Evolutionary conservation across 495 filamentous ascomycete genomes (phyloP).

Genomic region (Penicilliopsis zonata): DNA sequence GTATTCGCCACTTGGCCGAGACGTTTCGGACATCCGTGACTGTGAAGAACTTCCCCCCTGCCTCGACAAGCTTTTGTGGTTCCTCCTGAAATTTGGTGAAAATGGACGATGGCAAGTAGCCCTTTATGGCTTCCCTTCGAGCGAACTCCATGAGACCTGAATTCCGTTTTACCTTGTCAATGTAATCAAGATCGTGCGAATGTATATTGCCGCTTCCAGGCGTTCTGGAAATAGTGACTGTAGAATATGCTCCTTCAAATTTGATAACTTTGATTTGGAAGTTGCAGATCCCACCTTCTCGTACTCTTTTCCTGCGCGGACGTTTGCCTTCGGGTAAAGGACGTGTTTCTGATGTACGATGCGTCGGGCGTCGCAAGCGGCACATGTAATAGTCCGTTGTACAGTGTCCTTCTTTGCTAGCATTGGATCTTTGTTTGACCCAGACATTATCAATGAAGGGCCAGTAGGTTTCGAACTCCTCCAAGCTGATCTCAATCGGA

Average conservation of each 20-base stretch:
- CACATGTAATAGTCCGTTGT: slow-evolving; percentile 43
- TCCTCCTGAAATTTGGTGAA: slow-evolving; percentile 40
- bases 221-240: slow-evolving; percentile 28
- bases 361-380: slow-evolving; percentile 32
- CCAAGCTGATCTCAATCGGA: slow-evolving; percentile 37
- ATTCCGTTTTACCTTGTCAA: slow-evolving; percentile 40
- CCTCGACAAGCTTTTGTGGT: slow-evolving; percentile 29
- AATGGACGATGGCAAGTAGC: slow-evolving; percentile 41
- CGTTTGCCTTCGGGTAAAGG: slow-evolving; percentile 40
- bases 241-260: slow-evolving; percentile 35
- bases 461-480: slow-evolving; percentile 42
- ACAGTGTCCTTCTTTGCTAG: slow-evolving; percentile 36
- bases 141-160: slow-evolving; percentile 41
- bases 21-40: slow-evolving; percentile 41
- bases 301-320: slow-evolving; percentile 34
- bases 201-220: slow-evolving; percentile 30
- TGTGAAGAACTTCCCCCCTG: slow-evolving; percentile 37
- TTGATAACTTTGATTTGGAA: slow-evolving; percentile 39
- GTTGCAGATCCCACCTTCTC: slow-evolving; percentile 40
- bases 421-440: slow-evolving; percentile 39
- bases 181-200: slow-evolving; percentile 38
- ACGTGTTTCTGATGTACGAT: slow-evolving; percentile 27
- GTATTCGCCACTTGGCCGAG: slow-evolving; percentile 38
- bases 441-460: slow-evolving; percentile 44
- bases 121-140: slow-evolving; percentile 34